Base-by-base conservation (phyloP, 176 grass and related monocot genomes). In the Lolium multiflorum region DNA sequence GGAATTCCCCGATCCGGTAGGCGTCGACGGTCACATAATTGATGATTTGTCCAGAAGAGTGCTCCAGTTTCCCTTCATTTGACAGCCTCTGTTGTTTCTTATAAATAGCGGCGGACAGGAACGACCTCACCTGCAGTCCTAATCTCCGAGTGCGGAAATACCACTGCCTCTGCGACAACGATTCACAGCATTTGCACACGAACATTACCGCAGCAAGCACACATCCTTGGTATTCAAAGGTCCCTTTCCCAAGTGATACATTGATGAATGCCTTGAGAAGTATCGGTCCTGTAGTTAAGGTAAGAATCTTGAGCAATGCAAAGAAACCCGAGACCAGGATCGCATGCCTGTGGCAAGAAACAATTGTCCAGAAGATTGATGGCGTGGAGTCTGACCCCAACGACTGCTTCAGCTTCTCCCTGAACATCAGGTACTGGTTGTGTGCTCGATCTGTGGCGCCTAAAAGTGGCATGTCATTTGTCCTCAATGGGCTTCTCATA, bases 21-120 rank as follows among this genome's bases (percentile, higher is more conserved):
- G 86, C 96, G 73, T 98, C 96, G 1, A 98, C 96, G 0, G 87
- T 98, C 56, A 98, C 88, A 82, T 98, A 96, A 72, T 96, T 98
- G 84, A 94, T 96, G 38, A 98, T 98, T 84, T 94, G 63, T 21
- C 96, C 96, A 11, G 93, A 94, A 77, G 96, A 98, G 79, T 98
- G 90, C 11, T 77, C 80, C 84, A 90, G n/a, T 69, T 96, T 98
- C 9, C 88, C 96, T 50, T 74, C 87, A 55, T 92, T 98, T 26
- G 96, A 94, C 50, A 94, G 62, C 57, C 83, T 91, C n/a, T 94
- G 88, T 20, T 96, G 96, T 78, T 98, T 98, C 87, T 86, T 93
- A 79, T 94, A 98, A 67, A 96, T 89, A 56, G 86, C 86, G 17
- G 92, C 96, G 9, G 96, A 98, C n/a, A 98, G 62, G 31, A 91